Evolutionary conservation across 2,329 filamentous ascomycete species (phyloP), one percentile per base, ranked within the genome.

Genomic region (Canariomyces notabilis): DNA sequence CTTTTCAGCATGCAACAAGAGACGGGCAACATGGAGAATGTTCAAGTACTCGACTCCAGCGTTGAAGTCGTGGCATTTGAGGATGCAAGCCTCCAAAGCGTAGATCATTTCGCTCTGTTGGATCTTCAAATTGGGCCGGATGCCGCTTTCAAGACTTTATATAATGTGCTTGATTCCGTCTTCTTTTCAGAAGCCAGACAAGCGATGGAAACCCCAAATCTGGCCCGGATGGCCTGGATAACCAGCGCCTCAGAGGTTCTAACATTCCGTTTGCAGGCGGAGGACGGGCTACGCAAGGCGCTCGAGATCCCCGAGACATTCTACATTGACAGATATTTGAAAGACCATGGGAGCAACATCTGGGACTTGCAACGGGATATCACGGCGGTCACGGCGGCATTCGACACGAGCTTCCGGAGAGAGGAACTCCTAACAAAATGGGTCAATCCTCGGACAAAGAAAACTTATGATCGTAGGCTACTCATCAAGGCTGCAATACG

Each of bases 1-100:
- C 59, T 79, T 12, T 61, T 61, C 6, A 57, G 44, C 8, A 50
- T 42, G 39, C 49, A 40, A 7, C 22, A 16, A 9, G 26, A 22
- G 7, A 23, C 15, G 6, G 36, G 34, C 2, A 23, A 12, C 16
- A 15, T 4, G 11, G 32, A 34, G 34, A 23, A 37, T 12, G 11
- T 26, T 6, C 42, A 45, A 16, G 37, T 42, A 4, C 41, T 59
- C 33, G 40, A 36, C 9, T 44, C 53, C 2, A 31, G 37, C 1
- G 51, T 51, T 15, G 50, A 54, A 23, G 38, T 53, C 9, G 43
- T 52, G 9, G 14, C 32, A 1, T n/a, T 42, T 15, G 37, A 46
- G 22, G 18, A 46, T 8, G 16, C 36, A 26, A 19, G 16, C 2
- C 18, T 12, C 3, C 43, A 52, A 6, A 18, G 37, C 6, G 16